Evolutionary conservation across 768 basidiomycete species (phyloP).

Genomic region (Trametes cubensis): DNA sequence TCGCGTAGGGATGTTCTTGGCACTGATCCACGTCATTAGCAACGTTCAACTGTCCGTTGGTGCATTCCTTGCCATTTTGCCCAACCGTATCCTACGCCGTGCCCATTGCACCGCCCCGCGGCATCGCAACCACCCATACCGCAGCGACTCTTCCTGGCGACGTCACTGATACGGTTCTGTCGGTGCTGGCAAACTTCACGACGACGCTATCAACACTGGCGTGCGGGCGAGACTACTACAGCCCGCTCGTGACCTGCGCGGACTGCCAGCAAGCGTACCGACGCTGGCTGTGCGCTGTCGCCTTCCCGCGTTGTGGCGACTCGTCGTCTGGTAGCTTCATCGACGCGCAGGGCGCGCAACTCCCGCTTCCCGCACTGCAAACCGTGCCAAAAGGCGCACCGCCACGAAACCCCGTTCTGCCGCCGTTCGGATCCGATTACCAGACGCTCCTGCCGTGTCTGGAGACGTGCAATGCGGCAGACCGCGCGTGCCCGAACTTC

Average conservation of each 20-base stretch:
- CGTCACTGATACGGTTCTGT: slow-evolving; percentile 54
- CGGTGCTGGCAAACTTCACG: slow-evolving; percentile 74
- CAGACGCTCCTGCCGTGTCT: slow-evolving; percentile 75
- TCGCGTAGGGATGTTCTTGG: background rate
- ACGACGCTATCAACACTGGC: slow-evolving; percentile 69
- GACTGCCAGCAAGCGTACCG: slow-evolving; percentile 77
- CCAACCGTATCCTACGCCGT: slow-evolving; percentile 70
- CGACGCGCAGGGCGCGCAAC: slow-evolving; percentile 29
- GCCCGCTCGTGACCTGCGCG: slow-evolving; percentile 73
- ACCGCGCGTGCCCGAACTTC: slow-evolving; percentile 77
- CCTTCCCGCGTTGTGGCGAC: slow-evolving; percentile 77
- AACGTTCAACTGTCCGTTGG: slow-evolving; percentile 68
- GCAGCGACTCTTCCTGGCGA: slow-evolving; percentile 50
- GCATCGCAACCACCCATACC: slow-evolving; percentile 48
- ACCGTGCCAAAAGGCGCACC: slow-evolving; percentile 52
- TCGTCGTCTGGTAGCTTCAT: slow-evolving; percentile 35
- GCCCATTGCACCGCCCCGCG: slow-evolving; percentile 59
- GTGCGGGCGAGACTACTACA: slow-evolving; percentile 81
- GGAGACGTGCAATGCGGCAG: slow-evolving; percentile 72
- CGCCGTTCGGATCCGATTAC: slow-evolving; percentile 51
- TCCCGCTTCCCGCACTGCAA: slow-evolving; percentile 53
- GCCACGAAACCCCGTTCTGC: slow-evolving; percentile 51
- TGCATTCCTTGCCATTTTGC: slow-evolving; percentile 74
- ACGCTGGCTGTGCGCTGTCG: slow-evolving; percentile 74
- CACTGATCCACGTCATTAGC: slow-evolving; percentile 39